These are phyloP conservation scores for Panaeolus papilionaceus DNA, from an alignment of 768 basidiomycete species.

Conservation along the genomic window DNA sequence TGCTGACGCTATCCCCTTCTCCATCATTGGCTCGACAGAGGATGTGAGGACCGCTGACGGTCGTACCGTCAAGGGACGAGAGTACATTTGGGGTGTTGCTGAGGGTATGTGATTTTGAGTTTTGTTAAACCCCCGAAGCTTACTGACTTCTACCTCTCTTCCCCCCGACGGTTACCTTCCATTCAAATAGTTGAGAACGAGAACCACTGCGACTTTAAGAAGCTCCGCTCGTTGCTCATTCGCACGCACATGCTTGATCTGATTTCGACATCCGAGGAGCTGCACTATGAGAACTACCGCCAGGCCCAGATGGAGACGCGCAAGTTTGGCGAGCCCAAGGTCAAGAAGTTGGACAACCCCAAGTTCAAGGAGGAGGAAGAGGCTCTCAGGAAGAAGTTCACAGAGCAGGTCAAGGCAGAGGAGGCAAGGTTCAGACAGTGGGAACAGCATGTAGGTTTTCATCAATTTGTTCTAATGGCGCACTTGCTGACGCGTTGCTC, in stretches of 20 bases:
- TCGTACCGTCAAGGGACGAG: conserved; percentile 92
- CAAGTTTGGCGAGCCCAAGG: conserved; percentile 98
- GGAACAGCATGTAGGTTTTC: conserved; percentile 90
- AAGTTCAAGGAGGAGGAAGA: conserved; percentile 99
- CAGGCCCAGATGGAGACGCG: conserved; percentile 99
- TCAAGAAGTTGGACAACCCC: conserved; percentile 98
- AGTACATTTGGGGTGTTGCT: conserved; percentile 99
- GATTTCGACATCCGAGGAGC: conserved; percentile 94
- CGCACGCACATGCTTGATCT: conserved; percentile 99
- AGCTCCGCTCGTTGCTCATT: conserved; percentile 92
- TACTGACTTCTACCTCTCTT: background rate
- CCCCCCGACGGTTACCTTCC: conserved; percentile 1
- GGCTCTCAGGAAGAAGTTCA: conserved; percentile 94
- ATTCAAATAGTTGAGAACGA: conserved; percentile 88
- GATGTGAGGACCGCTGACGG: conserved; percentile 94
- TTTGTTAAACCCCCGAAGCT: background rate
- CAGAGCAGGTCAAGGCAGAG: conserved; percentile 99
- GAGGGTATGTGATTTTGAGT: conserved; percentile 65
- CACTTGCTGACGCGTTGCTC: conserved; percentile 18
- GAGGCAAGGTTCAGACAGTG: conserved; percentile 98
- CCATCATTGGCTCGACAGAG: conserved; percentile 96
- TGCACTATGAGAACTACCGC: conserved; percentile 97
- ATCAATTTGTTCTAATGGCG: conserved; percentile 14
- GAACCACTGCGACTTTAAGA: conserved; percentile 99
- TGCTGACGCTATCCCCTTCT: conserved; percentile 94